Base-by-base conservation (phyloP, 2,329 filamentous ascomycete species). In the Neopestalotiopsis clavispora region DNA sequence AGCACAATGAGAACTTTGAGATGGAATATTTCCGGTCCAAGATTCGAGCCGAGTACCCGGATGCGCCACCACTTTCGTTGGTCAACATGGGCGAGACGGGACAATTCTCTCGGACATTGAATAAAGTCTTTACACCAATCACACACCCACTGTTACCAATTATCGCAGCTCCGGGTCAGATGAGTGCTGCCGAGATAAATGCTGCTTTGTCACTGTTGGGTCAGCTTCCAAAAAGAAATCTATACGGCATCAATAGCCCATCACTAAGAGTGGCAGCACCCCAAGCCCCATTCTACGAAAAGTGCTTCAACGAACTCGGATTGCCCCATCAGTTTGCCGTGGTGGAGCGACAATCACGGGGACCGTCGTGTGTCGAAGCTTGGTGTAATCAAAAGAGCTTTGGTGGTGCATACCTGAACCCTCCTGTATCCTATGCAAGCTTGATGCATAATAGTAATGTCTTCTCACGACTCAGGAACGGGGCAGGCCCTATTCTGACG, bases 71-170 rank as follows among this genome's bases (percentile, higher is more conserved):
- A 0, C 85, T 97, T 42, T 96, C 93, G 1, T 93, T 92, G 6
- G 89, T 97, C 73, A 96, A 96, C 79, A 96, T 96, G 93, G 93
- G 93, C 32, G 91, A 93, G 74, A 89, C 90, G n/a, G 94, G 94
- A 12, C 94, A 97, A 76, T 88, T 97, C 64, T 96, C 94, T 1
- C 88, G 94, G 74, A 92, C 92, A 0, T 84, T 96, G 69, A 97
- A 97, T 80, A 93, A 92, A 68, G 91, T 95, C 70, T 95, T 97
- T 78, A 95, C 93, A 0, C 93, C 94, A 32, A 95, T 97, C 76
- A 97, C 94, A 0, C 94, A 97, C 75, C 93, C 94, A 1, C 84
- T 96, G 10, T 84, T 97, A 3, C 94, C 94, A 9, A 90, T 94
- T 76, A 94, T 96, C 69, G 94, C 94, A 30, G 94, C 94, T 0